Base-by-base conservation (phyloP, 2,329 filamentous ascomycete species). In the Colletotrichum higginsianum region DNA sequence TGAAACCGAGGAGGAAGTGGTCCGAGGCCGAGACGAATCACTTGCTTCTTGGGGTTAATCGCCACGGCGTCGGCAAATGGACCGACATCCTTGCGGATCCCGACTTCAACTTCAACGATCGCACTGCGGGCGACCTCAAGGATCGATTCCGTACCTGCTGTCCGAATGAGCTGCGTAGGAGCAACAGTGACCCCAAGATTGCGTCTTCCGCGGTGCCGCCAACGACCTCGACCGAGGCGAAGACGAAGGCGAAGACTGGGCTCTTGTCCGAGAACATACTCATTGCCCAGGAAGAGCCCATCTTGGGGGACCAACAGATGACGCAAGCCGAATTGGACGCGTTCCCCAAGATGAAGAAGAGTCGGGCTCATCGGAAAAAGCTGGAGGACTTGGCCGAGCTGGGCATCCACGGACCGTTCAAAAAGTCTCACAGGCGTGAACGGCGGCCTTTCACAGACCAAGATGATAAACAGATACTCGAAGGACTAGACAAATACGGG, bases 81-180 rank as follows among this genome's bases (percentile, higher is more conserved):
- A 91, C 88, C 11, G 87, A 84, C 67, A 92, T 92, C 42, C 80
- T 92, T 30, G 88, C 90, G 61, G 90, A 92, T 72, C 79, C 85
- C 0, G 86, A 86, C 52, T 92, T 90, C 76, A 84, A 79, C 13
- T 92, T 92, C 80, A 89, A 91, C 75, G 85, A 85, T 18, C 86
- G 90, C 70, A 88, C 87, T 2, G 88, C 89, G 4, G 89, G 89
- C 11, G 90, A 92, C 76, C 78, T 92, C 61, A 92, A 92, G 77
- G 90, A 92, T 78, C 85, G 90, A 15, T 92, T 92, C 76, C 85
- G 90, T 61, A 92, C 90, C 4, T 92, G 90, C 77, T 92, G 90
- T 73, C 90, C 90, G 0, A 85, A 86, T 44, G 90, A 92, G 77
- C 83, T 92, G 47, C 86, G 88, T 58, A 81, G 81, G 30, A 84